phyloP scores from a whole-genome alignment of 2,329 filamentous ascomycete genomes.

The Reticulascus tulasneorum region DNA sequence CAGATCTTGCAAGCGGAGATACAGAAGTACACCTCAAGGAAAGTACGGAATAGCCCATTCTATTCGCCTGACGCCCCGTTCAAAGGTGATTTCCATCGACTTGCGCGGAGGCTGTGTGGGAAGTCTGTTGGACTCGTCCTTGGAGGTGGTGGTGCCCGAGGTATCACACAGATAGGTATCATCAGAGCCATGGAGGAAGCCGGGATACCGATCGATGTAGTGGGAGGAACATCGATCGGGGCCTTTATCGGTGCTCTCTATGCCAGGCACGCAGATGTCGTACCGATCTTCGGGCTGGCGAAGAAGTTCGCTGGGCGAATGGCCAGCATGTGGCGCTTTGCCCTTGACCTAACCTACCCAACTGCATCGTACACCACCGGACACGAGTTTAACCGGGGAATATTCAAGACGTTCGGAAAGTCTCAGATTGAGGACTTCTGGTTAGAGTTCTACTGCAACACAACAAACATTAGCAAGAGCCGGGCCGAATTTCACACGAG shows the following conservation, averaged over 20 bases:
- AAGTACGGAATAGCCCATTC: slow-evolving; percentile 79
- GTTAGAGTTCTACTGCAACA: slow-evolving; percentile 99
- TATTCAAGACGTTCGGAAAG: slow-evolving; percentile 97
- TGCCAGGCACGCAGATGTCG: slow-evolving; percentile 91
- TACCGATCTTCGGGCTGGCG: slow-evolving; percentile 92
- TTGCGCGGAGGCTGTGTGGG: slow-evolving; percentile 84
- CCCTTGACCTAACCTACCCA: slow-evolving; percentile 91
- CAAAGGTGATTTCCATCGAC: slow-evolving; percentile 93
- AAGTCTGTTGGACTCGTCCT: slow-evolving; percentile 93
- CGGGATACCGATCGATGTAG: slow-evolving; percentile 90
- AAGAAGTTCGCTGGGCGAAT: slow-evolving; percentile 99
- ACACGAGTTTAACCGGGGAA: slow-evolving; percentile 97
- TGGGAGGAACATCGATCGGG: slow-evolving; percentile 94
- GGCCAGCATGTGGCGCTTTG: slow-evolving; percentile 99
- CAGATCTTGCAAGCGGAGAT: slow-evolving; percentile 96
- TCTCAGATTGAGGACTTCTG: slow-evolving; percentile 98
- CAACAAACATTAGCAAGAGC: slow-evolving; percentile 95
- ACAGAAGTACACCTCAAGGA: slow-evolving; percentile 94
- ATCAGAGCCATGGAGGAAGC: slow-evolving; percentile 94
- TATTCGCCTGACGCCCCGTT: slow-evolving; percentile 90
- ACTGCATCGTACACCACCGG: slow-evolving; percentile 96
- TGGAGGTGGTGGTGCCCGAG: slow-evolving; percentile 87
- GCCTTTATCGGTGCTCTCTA: slow-evolving; percentile 94
- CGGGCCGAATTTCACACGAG: slow-evolving; percentile 90
- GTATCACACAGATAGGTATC: slow-evolving; percentile 88